A percentile compares a stretch with the other conserved stretches of the same genome.
phyloP scores from a whole-genome alignment of 805 yeast species.

The Starmerella etchellsii region DNA sequence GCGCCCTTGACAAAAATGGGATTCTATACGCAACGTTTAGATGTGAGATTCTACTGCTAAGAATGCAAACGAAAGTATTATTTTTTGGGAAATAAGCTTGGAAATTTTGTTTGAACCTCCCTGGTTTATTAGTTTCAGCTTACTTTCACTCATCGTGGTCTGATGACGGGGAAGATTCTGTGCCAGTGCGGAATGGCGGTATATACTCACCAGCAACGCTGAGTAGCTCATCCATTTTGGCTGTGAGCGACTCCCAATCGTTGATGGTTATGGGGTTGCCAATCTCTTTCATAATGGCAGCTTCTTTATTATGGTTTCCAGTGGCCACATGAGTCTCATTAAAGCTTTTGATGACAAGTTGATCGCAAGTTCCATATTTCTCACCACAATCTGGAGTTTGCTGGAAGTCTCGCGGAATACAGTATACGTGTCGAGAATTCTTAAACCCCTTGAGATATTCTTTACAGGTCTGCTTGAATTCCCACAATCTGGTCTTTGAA shows the following conservation, averaged over 20 bases:
- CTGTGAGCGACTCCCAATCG: not conserved
- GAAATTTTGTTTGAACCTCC: too few species aligned
- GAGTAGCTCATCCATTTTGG: not conserved
- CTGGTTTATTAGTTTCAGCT: too few species aligned
- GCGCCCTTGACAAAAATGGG: too few species aligned
- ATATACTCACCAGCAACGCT: not conserved
- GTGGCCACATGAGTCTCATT: constrained; percentile 6
- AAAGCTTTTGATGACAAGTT: constrained; percentile 2
- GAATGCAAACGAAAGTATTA: too few species aligned
- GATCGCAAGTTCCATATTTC: constrained; percentile 11
- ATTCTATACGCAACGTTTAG: too few species aligned
- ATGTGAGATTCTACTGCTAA: too few species aligned
- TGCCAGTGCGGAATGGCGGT: constrained; percentile 8
- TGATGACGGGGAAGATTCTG: too few species aligned
- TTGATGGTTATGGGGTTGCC: not conserved
- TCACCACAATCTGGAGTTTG: constrained; percentile 4
- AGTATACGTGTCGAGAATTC: constrained; percentile 4
- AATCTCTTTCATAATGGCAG: not conserved
- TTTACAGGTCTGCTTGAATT: constrained; percentile 8
- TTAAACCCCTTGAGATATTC: constrained; percentile 2
- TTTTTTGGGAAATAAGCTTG: too few species aligned
- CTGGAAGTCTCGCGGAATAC: constrained; percentile 7
- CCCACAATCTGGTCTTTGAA: constrained; percentile 14
- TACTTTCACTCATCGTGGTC: too few species aligned
- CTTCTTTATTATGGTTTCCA: constrained; percentile 3